A percentile compares a stretch with the other conserved stretches of the same genome.
Conservation (phyloP, 2,329 filamentous ascomycete genomes). For the Diaporthe sp. region DNA sequence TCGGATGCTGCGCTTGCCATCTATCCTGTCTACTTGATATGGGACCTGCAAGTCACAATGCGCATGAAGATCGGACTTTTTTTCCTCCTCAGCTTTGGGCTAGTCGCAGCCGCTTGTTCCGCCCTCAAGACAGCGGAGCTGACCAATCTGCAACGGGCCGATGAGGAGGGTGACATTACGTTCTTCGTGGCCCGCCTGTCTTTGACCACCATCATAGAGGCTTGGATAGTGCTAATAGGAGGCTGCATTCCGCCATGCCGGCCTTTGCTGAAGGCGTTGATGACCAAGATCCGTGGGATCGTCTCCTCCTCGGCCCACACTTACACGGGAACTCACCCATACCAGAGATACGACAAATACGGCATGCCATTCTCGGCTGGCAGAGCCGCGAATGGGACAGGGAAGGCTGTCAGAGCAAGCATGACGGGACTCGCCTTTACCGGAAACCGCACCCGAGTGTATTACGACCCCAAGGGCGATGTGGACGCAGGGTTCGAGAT, state of each 20-base stretch:
- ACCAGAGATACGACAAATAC: conserved; percentile 23
- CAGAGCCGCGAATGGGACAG: not conserved
- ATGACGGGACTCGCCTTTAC: not conserved
- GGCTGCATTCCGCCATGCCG: conserved; percentile 25
- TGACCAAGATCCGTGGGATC: not conserved
- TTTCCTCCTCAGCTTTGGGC: conserved; percentile 15
- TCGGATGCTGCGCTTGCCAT: conserved; percentile 17
- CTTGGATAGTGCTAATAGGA: conserved; percentile 29
- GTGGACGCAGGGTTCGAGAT: not conserved
- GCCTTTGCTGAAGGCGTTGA: not conserved
- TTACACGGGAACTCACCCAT: not conserved
- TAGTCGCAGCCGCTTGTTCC: conserved; percentile 20
- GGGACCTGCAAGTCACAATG: not conserved
- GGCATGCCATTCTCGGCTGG: not conserved
- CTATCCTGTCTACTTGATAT: conserved; percentile 28
- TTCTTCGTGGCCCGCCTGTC: conserved; percentile 15
- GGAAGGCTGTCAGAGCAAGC: not conserved
- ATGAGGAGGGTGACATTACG: conserved; percentile 5
- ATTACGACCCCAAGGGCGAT: not conserved
- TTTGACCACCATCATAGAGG: conserved; percentile 16
- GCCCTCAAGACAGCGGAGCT: conserved; percentile 20
- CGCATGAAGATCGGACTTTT: conserved; percentile 29
- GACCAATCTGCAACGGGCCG: not conserved
- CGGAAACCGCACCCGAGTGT: not conserved
- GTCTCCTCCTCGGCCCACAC: not conserved